phyloP scores from a whole-genome alignment of 352 stramenopile species.

The Aphanomyces stellatus region DNA sequence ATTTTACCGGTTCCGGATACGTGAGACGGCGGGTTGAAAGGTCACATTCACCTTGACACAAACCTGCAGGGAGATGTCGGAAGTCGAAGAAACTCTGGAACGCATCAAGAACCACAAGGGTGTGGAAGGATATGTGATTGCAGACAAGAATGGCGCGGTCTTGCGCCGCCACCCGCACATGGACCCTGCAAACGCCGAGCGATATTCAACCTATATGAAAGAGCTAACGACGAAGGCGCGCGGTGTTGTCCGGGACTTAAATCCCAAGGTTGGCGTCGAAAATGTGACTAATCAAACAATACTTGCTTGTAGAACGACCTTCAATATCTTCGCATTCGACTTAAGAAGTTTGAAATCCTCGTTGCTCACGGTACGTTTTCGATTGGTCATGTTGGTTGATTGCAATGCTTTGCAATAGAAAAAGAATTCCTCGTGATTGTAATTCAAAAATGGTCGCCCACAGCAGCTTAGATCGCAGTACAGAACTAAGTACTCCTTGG shows the following conservation, averaged over 20 bases:
- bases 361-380: conserved; percentile 76
- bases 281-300: too few species aligned
- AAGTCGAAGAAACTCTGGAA: conserved; percentile 93
- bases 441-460: conserved; percentile 88
- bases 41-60: neutral
- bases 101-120: conserved; percentile 92
- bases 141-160: conserved; percentile 84
- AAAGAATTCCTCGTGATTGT: conserved; percentile 91
- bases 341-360: conserved; percentile 89
- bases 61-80: conserved; percentile 39
- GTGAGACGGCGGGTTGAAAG: neutral
- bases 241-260: conserved; percentile 90
- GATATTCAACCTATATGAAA: conserved; percentile 88
- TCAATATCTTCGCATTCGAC: conserved; percentile 88
- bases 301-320: conserved; percentile 87
- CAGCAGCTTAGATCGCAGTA: neutral
- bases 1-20: neutral
- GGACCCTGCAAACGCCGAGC: conserved; percentile 84
- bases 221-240: conserved; percentile 85
- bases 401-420: conserved; percentile 38
- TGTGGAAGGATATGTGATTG: conserved; percentile 93
- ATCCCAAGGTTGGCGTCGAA: conserved; percentile 77
- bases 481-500: neutral
- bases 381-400: neutral
- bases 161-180: conserved; percentile 86